Conservation (phyloP, 768 basidiomycete genomes). For the Rhodotorula babjevae region DNA sequence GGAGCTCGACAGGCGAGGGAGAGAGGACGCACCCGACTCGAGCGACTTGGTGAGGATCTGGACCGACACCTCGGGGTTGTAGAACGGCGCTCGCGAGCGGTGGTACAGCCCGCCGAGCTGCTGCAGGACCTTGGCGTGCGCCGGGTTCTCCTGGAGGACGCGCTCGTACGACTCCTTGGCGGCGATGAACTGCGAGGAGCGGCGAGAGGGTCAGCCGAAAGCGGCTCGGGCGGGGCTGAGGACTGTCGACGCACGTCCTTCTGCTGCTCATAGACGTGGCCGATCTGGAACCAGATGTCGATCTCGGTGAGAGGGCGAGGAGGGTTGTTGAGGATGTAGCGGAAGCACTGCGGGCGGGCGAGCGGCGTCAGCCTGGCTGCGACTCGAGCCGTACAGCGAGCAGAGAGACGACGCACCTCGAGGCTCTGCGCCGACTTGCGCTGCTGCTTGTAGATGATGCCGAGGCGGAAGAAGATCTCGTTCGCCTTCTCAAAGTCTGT, state of each 20-base stretch:
- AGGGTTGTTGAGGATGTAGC: conserved; percentile 90
- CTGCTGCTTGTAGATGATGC: conserved; percentile 99
- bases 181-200: conserved; percentile 61
- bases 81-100: conserved; percentile 88
- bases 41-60: conserved; percentile 88
- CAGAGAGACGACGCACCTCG: conserved; percentile 47
- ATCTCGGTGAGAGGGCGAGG: conserved; percentile 92
- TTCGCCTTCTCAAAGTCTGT: conserved; percentile 96
- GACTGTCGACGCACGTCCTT: conserved; percentile 67
- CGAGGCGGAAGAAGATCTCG: conserved; percentile 94
- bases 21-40: conserved; percentile 69
- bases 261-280: conserved; percentile 96
- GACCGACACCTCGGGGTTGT: conserved; percentile 91
- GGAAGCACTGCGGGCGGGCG: conserved; percentile 62
- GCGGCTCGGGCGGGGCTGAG: not conserved
- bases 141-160: conserved; percentile 85
- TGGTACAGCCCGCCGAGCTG: conserved; percentile 98
- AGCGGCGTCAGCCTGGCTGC: not conserved
- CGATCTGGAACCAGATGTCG: conserved; percentile 99
- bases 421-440: conserved; percentile 84
- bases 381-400: too few species aligned
- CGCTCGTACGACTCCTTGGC: conserved; percentile 96
- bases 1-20: not conserved
- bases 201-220: not conserved
- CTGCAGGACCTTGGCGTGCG: conserved; percentile 93